These are phyloP conservation scores for Echeveria elegans DNA, from an alignment of 164 flowering plant species.

Conservation along the genomic window DNA sequence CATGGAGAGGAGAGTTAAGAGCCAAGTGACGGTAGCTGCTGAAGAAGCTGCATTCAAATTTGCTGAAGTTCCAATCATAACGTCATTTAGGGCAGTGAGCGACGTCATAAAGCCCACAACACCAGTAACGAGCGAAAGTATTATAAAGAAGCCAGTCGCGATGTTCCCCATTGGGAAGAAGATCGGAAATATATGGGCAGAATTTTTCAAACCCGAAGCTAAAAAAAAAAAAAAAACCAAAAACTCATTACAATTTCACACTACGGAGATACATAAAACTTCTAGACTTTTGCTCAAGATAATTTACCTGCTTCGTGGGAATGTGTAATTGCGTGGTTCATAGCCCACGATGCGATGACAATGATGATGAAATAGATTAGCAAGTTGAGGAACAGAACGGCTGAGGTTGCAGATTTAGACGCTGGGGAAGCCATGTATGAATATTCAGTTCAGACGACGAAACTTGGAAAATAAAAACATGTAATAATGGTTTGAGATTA, in stretches of 20 bases:
- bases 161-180: slow-evolving; percentile 32
- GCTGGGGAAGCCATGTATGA: slow-evolving; percentile 57
- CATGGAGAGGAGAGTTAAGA: slow-evolving; percentile 80
- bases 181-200: slow-evolving; percentile 62
- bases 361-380: slow-evolving; percentile 41
- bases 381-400: slow-evolving; percentile 48
- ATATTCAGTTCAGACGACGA: neutral
- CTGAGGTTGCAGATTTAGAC: slow-evolving; percentile 44
- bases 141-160: slow-evolving; percentile 75
- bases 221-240: slow-evolving; percentile 11
- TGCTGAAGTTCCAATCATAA: slow-evolving; percentile 29
- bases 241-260: neutral
- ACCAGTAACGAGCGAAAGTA: slow-evolving; percentile 64
- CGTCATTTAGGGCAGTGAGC: slow-evolving; percentile 38
- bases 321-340: slow-evolving; percentile 51
- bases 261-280: too few species aligned
- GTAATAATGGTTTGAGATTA: neutral
- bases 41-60: slow-evolving; percentile 53
- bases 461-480: neutral
- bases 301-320: slow-evolving; percentile 47
- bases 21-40: slow-evolving; percentile 43
- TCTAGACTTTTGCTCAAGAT: neutral
- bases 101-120: slow-evolving; percentile 73
- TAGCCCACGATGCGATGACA: slow-evolving; percentile 59
- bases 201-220: slow-evolving; percentile 42